Percentiles rank a stretch among this genome's conserved stretches.
These are phyloP conservation scores for Bryoerythrophyllum caledonicum DNA, from an alignment of 225 moss, liverwort and hornwort species.

Conservation along the genomic window DNA sequence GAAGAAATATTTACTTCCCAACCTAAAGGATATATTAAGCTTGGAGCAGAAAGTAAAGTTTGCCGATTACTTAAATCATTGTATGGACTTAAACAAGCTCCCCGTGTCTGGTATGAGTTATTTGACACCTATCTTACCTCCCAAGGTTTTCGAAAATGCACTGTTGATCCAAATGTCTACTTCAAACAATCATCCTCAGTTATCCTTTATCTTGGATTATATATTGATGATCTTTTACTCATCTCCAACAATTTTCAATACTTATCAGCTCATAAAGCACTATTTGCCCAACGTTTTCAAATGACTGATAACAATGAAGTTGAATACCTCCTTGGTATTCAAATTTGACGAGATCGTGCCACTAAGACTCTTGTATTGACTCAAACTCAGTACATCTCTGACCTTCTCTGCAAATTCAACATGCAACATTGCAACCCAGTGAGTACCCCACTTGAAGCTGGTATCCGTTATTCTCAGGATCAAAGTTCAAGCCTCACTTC, in stretches of 20 bases:
- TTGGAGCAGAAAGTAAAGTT: background rate
- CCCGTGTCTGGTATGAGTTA: background rate
- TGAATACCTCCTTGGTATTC: background rate
- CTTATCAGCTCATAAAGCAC: background rate
- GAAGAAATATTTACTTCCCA: background rate
- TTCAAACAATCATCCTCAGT: too few species aligned
- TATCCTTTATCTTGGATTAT: too few species aligned
- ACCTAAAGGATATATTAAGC: background rate
- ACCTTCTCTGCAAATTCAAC: background rate
- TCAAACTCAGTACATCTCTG: background rate
- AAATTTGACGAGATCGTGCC: background rate
- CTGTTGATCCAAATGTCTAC: too few species aligned
- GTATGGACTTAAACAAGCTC: background rate
- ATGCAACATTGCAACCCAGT: background rate
- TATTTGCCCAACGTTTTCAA: background rate
- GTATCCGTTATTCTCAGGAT: background rate
- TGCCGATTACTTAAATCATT: background rate
- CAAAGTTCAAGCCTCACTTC: background rate
- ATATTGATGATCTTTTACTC: too few species aligned
- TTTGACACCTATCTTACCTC: background rate
- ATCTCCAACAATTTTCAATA: too few species aligned
- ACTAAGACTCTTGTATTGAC: background rate
- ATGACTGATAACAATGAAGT: background rate
- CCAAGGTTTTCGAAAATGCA: too few species aligned
- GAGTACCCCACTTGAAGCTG: background rate